Evolutionary conservation across 1,284 basidiomycete genomes (phyloP).

Genomic region (Boletus mariae): DNA sequence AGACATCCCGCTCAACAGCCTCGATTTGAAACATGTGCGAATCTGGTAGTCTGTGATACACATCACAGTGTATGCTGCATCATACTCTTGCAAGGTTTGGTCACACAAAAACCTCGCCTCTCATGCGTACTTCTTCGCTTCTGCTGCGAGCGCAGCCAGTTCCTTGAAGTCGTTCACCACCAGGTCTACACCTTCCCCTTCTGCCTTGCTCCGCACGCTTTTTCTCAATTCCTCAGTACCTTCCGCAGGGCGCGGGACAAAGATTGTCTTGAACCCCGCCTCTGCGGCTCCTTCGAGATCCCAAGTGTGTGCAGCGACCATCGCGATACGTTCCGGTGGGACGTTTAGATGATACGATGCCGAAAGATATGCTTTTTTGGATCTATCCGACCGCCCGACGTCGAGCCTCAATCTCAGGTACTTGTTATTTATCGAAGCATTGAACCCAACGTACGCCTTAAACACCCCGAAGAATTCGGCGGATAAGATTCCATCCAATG

Average conservation of each 20-base stretch:
- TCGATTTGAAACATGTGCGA: too few relatives aligned
- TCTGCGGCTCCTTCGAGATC: conserved; percentile 54
- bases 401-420: not conserved
- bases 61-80: too few relatives aligned
- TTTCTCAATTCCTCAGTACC: conserved; percentile 28
- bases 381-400: conserved; percentile 31
- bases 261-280: conserved; percentile 55
- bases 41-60: too few relatives aligned
- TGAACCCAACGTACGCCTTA: conserved; percentile 49
- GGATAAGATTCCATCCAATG: conserved; percentile 62
- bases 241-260: conserved; percentile 48
- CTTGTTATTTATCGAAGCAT: not conserved
- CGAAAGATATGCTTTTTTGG: conserved; percentile 49
- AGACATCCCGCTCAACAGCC: too few relatives aligned
- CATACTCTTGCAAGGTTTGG: too few relatives aligned
- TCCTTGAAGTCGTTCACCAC: conserved; percentile 43
- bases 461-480: conserved; percentile 55
- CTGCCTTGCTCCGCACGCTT: conserved; percentile 37
- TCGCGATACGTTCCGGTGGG: conserved; percentile 47
- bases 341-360: conserved; percentile 50
- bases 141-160: conserved; percentile 31
- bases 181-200: conserved; percentile 50
- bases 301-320: conserved; percentile 62
- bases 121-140: conserved; percentile 9
- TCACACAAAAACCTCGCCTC: not conserved